Evolutionary conservation across 2,329 filamentous ascomycete genomes (phyloP).

Genomic region (Ophiostoma quercus): DNA sequence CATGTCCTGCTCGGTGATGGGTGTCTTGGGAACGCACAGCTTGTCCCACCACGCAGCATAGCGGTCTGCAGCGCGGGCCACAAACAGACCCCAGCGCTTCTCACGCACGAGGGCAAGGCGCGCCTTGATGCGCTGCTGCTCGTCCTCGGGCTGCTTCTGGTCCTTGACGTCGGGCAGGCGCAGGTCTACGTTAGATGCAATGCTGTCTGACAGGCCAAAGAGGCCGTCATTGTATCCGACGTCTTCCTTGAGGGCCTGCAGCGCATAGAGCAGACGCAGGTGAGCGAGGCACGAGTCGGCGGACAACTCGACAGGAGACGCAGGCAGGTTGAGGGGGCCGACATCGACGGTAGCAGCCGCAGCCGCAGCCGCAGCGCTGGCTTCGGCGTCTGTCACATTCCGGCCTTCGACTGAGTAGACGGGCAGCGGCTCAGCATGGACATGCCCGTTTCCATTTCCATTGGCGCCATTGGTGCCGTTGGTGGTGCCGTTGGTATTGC

Average conservation of each 20-base stretch:
- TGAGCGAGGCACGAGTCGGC: slow-evolving; percentile 63
- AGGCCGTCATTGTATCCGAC: slow-evolving; percentile 62
- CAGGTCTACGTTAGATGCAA: slow-evolving; percentile 20
- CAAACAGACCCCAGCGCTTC: slow-evolving; percentile 68
- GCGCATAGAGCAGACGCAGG: slow-evolving; percentile 64
- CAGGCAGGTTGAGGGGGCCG: neutral
- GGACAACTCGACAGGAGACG: slow-evolving; percentile 13
- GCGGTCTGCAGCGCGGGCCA: slow-evolving; percentile 61
- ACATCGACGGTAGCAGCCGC: neutral
- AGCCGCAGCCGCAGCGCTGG: neutral
- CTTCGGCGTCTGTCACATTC: slow-evolving; percentile 11
- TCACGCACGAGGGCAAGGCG: slow-evolving; percentile 55
- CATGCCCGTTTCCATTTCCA: neutral
- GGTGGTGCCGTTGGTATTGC: neutral
- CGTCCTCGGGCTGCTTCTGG: slow-evolving; percentile 19
- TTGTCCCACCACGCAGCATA: slow-evolving; percentile 62
- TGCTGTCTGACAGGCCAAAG: slow-evolving; percentile 55
- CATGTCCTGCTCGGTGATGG: slow-evolving; percentile 39
- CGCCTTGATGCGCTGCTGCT: slow-evolving; percentile 38
- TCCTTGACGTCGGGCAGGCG: slow-evolving; percentile 14
- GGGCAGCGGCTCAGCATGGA: slow-evolving; percentile 6
- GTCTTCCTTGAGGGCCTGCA: slow-evolving; percentile 62
- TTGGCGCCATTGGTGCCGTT: neutral
- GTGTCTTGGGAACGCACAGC: slow-evolving; percentile 29
- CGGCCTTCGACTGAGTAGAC: slow-evolving; percentile 14